Conservation (phyloP, 345 rosid species). For the Melastoma malabathricum region DNA sequence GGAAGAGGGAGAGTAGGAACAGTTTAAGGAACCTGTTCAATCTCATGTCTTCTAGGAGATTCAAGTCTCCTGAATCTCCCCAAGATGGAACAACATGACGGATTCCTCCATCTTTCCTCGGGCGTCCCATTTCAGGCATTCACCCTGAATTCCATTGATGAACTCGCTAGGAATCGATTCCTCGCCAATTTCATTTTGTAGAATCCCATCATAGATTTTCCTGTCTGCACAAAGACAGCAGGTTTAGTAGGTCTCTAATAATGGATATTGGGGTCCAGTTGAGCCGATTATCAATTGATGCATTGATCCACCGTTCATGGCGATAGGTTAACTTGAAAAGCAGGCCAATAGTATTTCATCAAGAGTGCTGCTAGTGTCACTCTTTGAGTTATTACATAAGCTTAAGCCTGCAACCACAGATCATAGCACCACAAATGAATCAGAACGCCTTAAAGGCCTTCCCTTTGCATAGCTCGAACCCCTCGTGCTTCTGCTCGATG, state of each 20-base stretch:
- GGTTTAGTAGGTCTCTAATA: no score
- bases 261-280: no score
- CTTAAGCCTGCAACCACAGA: constrained; percentile 2
- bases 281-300: no score
- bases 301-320: no score
- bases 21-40: constrained; percentile 57
- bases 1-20: constrained; percentile 32
- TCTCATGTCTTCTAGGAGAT: constrained; percentile 40
- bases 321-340: no score
- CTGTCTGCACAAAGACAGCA: no score
- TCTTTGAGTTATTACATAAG: not conserved
- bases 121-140: not conserved
- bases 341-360: no score
- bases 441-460: constrained; percentile 11
- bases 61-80: constrained; percentile 14
- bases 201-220: no score
- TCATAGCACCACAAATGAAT: not conserved
- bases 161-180: not conserved
- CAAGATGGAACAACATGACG: not conserved
- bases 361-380: not conserved
- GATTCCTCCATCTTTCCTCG: not conserved
- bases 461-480: constrained; percentile 26
- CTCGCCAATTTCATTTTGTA: no score
- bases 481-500: constrained; percentile 15
- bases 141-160: not conserved